These are phyloP conservation scores for Adansonia gregorii DNA, from an alignment of 441 rosid species.

Conservation along the genomic window DNA sequence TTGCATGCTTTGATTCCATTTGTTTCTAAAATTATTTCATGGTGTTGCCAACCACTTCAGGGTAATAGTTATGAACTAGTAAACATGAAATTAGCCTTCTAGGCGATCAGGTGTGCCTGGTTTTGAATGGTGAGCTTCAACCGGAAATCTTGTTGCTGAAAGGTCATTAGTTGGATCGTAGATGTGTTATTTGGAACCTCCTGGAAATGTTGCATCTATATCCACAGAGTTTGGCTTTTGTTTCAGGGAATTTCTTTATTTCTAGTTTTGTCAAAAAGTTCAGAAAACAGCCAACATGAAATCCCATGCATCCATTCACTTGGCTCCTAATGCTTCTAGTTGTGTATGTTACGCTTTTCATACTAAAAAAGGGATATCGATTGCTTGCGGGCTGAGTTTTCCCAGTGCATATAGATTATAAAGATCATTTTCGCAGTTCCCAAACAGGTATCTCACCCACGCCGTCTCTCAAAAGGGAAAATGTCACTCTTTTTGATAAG, in stretches of 20 bases:
- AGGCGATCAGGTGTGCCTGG: background rate
- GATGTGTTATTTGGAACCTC: too few relatives aligned
- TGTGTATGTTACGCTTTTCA: background rate
- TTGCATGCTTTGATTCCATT: background rate
- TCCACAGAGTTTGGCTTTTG: background rate
- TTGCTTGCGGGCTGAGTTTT: constrained; percentile 10
- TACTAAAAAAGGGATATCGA: constrained; percentile 15
- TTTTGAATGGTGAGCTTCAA: background rate
- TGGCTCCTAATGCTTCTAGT: background rate
- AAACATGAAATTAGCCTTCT: background rate
- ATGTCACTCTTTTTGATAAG: constrained; percentile 49
- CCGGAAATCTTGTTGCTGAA: background rate
- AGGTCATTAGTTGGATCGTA: too few relatives aligned
- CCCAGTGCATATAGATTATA: constrained; percentile 1
- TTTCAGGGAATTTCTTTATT: background rate
- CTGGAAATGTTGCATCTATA: background rate
- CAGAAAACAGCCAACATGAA: background rate
- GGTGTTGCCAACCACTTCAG: constrained; percentile 4
- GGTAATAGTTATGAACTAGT: background rate
- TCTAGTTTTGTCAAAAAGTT: background rate
- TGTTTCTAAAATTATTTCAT: background rate
- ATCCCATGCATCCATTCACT: background rate
- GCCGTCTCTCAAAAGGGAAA: constrained; percentile 7
- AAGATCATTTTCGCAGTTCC: constrained; percentile 19
- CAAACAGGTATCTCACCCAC: constrained; percentile 20